Conservation (phyloP, 2,329 filamentous ascomycete genomes). For the Neofusicoccum parvum region DNA sequence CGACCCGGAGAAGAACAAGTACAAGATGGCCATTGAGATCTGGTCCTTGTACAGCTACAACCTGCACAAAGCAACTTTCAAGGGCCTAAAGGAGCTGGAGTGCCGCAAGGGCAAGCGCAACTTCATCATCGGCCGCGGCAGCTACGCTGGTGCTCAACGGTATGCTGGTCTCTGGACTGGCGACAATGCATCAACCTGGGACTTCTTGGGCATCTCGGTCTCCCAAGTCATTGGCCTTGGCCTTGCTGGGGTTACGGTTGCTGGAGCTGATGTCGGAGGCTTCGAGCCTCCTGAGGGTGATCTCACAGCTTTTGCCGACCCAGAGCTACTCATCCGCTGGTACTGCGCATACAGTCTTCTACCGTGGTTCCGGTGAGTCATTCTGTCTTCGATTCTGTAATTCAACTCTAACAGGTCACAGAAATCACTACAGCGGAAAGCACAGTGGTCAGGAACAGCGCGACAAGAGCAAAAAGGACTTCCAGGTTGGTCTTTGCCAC, state of each 20-base stretch:
- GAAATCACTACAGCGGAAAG: conserved; percentile 38
- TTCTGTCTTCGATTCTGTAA: too few species aligned
- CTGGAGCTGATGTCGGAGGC: conserved; percentile 41
- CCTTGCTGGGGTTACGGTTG: conserved; percentile 38
- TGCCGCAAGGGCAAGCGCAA: conserved; percentile 34
- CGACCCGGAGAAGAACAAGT: background rate
- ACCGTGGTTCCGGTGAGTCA: conserved; percentile 30
- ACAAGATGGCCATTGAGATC: conserved; percentile 41
- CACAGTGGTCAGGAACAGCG: background rate
- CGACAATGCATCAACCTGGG: conserved; percentile 42
- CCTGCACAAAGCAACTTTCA: conserved; percentile 43
- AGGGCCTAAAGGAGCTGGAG: conserved; percentile 34
- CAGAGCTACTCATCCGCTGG: conserved; percentile 42
- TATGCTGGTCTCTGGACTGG: conserved; percentile 45
- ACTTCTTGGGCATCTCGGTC: conserved; percentile 42
- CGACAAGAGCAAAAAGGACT: background rate
- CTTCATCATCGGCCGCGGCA: conserved; percentile 46
- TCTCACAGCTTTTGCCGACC: conserved; percentile 34
- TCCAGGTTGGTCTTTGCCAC: background rate
- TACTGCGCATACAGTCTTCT: conserved; percentile 37
- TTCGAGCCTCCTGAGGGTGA: conserved; percentile 28
- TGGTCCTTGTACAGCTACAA: conserved; percentile 45
- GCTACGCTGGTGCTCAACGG: conserved; percentile 41
- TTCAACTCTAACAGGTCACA: background rate
- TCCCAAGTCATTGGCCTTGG: conserved; percentile 41